These are phyloP conservation scores for Pseudogymnoascus sp. DNA, from an alignment of 2,329 filamentous ascomycete genomes.

Conservation along the genomic window DNA sequence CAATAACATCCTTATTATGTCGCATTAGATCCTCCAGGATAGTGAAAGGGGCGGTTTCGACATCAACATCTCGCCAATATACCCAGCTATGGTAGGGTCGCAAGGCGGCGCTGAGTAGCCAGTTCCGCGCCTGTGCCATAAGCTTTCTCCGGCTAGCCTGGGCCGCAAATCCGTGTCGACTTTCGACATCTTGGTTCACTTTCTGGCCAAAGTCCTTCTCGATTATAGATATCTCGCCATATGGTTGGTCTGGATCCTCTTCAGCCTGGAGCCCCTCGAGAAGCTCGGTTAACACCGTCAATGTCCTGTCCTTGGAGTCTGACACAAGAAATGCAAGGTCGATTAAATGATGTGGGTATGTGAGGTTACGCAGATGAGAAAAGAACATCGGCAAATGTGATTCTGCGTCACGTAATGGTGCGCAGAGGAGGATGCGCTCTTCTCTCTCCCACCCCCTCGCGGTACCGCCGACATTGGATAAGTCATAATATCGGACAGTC, in stretches of 20 bases:
- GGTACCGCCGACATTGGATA: constrained; percentile 84
- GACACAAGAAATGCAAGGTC: constrained; percentile 95
- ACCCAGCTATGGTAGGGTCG: constrained; percentile 97
- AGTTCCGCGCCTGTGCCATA: constrained; percentile 97
- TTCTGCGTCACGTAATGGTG: constrained; percentile 86
- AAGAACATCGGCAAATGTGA: constrained; percentile 97
- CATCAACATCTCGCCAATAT: constrained; percentile 98
- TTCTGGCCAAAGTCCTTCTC: constrained; percentile 99
- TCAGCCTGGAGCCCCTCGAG: constrained; percentile 74
- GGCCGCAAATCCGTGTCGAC: constrained; percentile 91
- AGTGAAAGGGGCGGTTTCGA: constrained; percentile 92
- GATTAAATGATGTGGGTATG: constrained; percentile 93
- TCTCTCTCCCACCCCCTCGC: constrained; percentile 92
- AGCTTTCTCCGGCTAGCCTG: constrained; percentile 89
- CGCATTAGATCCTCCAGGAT: constrained; percentile 97
- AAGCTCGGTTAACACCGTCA: constrained; percentile 65
- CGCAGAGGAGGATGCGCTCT: constrained; percentile 90
- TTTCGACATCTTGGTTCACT: constrained; percentile 96
- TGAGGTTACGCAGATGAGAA: constrained; percentile 91
- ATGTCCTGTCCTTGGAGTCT: constrained; percentile 89
- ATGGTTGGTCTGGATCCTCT: constrained; percentile 70
- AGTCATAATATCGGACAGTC: constrained; percentile 94
- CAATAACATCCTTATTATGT: constrained; percentile 97
- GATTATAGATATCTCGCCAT: constrained; percentile 94
- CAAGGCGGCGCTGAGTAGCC: constrained; percentile 86